Conservation (phyloP, 108 stramenopile genomes). For the Pseudonitzschia multistriata region DNA sequence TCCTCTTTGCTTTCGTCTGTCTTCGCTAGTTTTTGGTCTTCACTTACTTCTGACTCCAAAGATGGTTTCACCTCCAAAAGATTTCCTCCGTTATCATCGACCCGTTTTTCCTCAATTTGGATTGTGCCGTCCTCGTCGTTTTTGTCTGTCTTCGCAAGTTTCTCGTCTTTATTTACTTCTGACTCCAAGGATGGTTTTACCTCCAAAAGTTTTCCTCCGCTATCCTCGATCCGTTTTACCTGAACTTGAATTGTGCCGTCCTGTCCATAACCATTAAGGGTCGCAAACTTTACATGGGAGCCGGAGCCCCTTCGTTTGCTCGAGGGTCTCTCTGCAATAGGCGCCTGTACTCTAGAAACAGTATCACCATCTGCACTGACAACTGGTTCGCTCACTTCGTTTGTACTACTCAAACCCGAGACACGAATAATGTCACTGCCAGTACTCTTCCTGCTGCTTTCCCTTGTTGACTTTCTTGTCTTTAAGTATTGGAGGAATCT, state of each 20-base stretch:
- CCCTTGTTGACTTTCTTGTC: neutral
- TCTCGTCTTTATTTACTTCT: too few relatives aligned
- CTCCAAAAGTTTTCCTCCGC: too few relatives aligned
- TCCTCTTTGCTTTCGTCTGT: too few relatives aligned
- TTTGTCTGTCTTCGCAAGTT: too few relatives aligned
- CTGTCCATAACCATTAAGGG: neutral
- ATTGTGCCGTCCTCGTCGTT: too few relatives aligned
- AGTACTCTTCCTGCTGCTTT: neutral
- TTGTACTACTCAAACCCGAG: conserved; percentile 3
- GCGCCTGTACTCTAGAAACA: too few relatives aligned
- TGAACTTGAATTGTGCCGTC: neutral
- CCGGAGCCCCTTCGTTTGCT: neutral
- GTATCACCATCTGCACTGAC: too few relatives aligned
- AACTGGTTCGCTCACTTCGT: neutral
- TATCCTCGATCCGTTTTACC: neutral
- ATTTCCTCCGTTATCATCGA: neutral
- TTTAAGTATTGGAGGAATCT: neutral
- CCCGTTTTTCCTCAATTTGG: neutral
- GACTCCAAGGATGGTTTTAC: too few relatives aligned
- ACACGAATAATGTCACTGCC: conserved; percentile 5
- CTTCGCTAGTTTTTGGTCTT: too few relatives aligned
- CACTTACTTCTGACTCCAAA: too few relatives aligned
- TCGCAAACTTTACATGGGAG: neutral
- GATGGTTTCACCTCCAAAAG: too few relatives aligned
- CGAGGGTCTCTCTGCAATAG: neutral